phyloP scores from a whole-genome alignment of 352 stramenopile species.

The Pythium biforme region DNA sequence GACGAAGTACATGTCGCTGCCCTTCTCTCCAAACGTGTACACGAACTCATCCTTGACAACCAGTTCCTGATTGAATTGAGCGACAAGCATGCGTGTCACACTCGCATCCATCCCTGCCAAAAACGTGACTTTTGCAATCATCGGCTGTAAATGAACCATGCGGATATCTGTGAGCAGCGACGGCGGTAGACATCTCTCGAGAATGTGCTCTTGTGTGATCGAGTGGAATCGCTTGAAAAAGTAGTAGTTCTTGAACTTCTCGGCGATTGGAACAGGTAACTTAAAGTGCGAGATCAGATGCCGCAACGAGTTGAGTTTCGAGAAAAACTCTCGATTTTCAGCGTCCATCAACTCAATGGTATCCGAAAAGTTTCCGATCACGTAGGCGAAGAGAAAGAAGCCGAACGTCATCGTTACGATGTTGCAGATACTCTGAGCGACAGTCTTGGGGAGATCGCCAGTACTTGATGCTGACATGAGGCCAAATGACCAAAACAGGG shows the following conservation, averaged over 20 bases:
- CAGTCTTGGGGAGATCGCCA: slow-evolving; percentile 50
- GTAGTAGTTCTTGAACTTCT: slow-evolving; percentile 62
- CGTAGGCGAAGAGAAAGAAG: slow-evolving; percentile 74
- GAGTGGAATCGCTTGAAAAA: slow-evolving; percentile 75
- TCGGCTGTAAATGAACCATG: slow-evolving; percentile 62
- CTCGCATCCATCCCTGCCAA: slow-evolving; percentile 49
- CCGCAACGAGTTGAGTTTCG: slow-evolving; percentile 47
- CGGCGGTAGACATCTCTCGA: slow-evolving; percentile 61
- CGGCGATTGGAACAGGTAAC: slow-evolving; percentile 38
- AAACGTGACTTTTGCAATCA: slow-evolving; percentile 71
- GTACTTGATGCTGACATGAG: slow-evolving; percentile 62
- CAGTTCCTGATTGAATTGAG: slow-evolving; percentile 64
- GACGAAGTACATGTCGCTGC: slow-evolving; percentile 77
- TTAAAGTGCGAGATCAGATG: slow-evolving; percentile 59
- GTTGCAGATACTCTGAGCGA: slow-evolving; percentile 49
- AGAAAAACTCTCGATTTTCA: slow-evolving; percentile 66
- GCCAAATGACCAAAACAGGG: slow-evolving; percentile 67
- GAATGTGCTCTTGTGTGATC: slow-evolving; percentile 66
- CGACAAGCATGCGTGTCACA: slow-evolving; percentile 67
- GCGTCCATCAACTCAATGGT: slow-evolving; percentile 69
- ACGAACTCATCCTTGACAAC: slow-evolving; percentile 64
- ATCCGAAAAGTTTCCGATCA: slow-evolving; percentile 71
- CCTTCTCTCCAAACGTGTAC: slow-evolving; percentile 58
- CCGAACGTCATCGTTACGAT: slow-evolving; percentile 58
- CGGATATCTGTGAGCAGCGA: slow-evolving; percentile 69